A percentile compares a stretch with the other conserved stretches of the same genome.
phyloP scores from a whole-genome alignment of 768 basidiomycete genomes.

The Termitomyces titanicus region DNA sequence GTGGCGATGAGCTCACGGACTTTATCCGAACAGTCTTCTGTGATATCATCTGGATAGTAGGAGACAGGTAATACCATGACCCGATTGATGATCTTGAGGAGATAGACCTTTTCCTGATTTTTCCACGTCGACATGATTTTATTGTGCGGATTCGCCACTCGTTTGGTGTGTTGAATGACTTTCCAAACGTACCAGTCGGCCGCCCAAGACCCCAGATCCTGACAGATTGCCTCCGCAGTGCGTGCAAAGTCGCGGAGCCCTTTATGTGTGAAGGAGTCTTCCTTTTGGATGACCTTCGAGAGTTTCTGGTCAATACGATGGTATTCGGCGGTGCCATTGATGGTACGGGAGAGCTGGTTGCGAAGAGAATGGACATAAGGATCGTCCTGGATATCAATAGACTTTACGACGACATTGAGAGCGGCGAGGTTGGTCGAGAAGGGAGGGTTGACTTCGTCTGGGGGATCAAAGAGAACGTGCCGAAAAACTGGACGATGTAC shows the following conservation, averaged over 20 bases:
- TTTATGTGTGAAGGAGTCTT: slow-evolving; percentile 62
- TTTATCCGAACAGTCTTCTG: slow-evolving; percentile 54
- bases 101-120: slow-evolving; percentile 57
- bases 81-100: slow-evolving; percentile 43
- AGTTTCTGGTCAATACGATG: slow-evolving; percentile 59
- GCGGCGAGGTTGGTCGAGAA: slow-evolving; percentile 51
- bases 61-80: slow-evolving; percentile 45
- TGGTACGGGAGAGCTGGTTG: slow-evolving; percentile 34
- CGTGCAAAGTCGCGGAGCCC: slow-evolving; percentile 57
- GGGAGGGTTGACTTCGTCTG: slow-evolving; percentile 23
- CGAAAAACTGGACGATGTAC: slow-evolving; percentile 68
- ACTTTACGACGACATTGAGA: slow-evolving; percentile 36
- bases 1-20: slow-evolving; percentile 49
- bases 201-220: slow-evolving; percentile 69
- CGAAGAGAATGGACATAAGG: slow-evolving; percentile 58
- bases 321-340: slow-evolving; percentile 38
- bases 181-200: slow-evolving; percentile 72
- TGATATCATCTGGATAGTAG: slow-evolving; percentile 47
- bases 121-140: slow-evolving; percentile 52
- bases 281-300: slow-evolving; percentile 54
- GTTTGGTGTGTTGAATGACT: slow-evolving; percentile 51
- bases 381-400: slow-evolving; percentile 62
- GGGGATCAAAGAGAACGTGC: slow-evolving; percentile 45
- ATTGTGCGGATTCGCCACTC: slow-evolving; percentile 42
- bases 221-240: slow-evolving; percentile 54